These are phyloP conservation scores for Hymenoscyphus infarciens DNA, from an alignment of 2,329 filamentous ascomycete genomes.

Conservation along the genomic window DNA sequence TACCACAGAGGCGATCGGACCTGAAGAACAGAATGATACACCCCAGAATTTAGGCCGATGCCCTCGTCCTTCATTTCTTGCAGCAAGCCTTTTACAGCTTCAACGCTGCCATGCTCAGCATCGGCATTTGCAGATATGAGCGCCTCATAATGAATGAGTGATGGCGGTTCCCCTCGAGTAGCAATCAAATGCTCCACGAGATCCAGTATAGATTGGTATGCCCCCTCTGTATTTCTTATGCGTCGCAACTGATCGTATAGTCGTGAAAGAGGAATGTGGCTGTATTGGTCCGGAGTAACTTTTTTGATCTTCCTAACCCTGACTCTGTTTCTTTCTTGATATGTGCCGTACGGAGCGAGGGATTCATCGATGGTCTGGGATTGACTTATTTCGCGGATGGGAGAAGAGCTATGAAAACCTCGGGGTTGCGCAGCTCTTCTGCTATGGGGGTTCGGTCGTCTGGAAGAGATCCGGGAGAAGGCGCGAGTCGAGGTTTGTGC, in stretches of 20 bases:
- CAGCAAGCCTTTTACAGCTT: constrained; percentile 59
- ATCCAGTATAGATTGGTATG: constrained; percentile 39
- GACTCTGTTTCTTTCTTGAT: background rate
- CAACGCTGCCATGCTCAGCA: constrained; percentile 60
- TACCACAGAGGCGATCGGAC: constrained; percentile 38
- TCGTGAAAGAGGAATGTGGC: background rate
- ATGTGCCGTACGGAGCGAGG: background rate
- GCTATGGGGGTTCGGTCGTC: background rate
- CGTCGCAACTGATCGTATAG: constrained; percentile 49
- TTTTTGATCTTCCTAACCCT: background rate
- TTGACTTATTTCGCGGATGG: background rate
- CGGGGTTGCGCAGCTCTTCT: background rate
- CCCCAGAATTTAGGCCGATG: constrained; percentile 59
- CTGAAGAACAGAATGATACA: constrained; percentile 70
- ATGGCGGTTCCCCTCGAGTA: constrained; percentile 52
- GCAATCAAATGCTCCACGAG: constrained; percentile 58
- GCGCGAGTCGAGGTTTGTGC: background rate
- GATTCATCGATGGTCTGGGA: background rate
- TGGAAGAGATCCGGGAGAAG: constrained; percentile 10
- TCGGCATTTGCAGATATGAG: constrained; percentile 70
- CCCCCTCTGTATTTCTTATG: constrained; percentile 37
- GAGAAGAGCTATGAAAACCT: background rate
- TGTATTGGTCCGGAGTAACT: background rate
- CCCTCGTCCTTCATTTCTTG: constrained; percentile 64
- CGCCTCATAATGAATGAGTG: constrained; percentile 64